Percentiles rank a stretch among this genome's conserved stretches.
These are phyloP conservation scores for Ophiostoma populinum DNA, from an alignment of 2,329 filamentous ascomycete species.

Conservation along the genomic window DNA sequence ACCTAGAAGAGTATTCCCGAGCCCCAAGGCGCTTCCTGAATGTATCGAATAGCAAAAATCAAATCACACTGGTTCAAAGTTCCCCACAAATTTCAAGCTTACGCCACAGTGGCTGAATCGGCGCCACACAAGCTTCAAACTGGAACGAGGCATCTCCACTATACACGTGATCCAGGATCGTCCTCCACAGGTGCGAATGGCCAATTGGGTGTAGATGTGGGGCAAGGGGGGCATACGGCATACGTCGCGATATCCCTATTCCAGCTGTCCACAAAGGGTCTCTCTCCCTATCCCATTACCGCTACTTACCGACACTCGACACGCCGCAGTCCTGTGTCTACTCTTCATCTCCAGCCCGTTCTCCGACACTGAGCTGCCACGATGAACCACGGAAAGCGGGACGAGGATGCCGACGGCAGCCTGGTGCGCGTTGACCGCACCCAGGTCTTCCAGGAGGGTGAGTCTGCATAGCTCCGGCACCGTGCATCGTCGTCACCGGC, in stretches of 20 bases:
- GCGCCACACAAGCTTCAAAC: too few relatives aligned
- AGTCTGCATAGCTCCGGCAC: constrained; percentile 6
- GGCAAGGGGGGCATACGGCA: constrained; percentile 12
- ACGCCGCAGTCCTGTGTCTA: neutral
- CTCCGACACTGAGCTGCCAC: constrained; percentile 19
- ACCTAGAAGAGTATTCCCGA: too few relatives aligned
- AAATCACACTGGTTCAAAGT: too few relatives aligned
- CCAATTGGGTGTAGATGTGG: constrained; percentile 6
- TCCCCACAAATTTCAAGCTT: too few relatives aligned
- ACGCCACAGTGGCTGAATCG: too few relatives aligned
- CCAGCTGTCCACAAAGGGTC: constrained; percentile 8
- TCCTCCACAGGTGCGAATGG: neutral
- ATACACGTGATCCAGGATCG: too few relatives aligned
- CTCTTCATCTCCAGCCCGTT: constrained; percentile 1
- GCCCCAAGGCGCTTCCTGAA: too few relatives aligned
- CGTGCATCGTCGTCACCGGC: neutral
- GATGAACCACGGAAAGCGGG: constrained; percentile 98
- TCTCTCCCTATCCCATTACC: constrained; percentile 2
- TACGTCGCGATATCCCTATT: constrained; percentile 12
- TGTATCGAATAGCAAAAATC: too few relatives aligned
- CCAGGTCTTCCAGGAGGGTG: constrained; percentile 97
- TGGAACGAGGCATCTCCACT: too few relatives aligned
- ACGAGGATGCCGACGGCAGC: constrained; percentile 87
- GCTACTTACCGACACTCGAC: neutral
- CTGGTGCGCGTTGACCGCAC: constrained; percentile 96